Evolutionary conservation across 352 stramenopile genomes (phyloP).

Genomic region (Stephanocyclus meneghinianus): DNA sequence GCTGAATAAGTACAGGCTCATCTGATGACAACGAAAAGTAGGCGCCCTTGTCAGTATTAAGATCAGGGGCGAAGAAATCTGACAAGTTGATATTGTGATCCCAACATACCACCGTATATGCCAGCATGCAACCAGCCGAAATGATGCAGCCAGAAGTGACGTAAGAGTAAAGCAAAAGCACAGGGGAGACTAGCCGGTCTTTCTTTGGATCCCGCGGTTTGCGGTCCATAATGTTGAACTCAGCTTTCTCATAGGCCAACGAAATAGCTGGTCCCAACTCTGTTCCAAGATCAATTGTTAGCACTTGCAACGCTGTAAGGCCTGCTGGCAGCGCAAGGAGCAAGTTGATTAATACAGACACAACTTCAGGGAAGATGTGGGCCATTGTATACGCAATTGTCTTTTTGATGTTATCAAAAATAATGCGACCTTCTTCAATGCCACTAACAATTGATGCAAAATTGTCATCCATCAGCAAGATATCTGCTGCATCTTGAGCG

Average conservation of each 20-base stretch:
- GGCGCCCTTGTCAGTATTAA: too few relatives aligned
- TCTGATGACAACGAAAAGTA: too few relatives aligned
- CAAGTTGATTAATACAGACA: slow-evolving; percentile 87
- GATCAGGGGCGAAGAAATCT: too few relatives aligned
- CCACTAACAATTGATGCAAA: slow-evolving; percentile 91
- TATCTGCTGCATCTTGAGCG: slow-evolving; percentile 87
- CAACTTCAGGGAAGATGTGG: slow-evolving; percentile 89
- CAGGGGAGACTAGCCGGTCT: slow-evolving; percentile 85
- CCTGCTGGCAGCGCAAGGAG: slow-evolving; percentile 86
- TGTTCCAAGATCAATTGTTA: slow-evolving; percentile 89
- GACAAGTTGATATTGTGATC: background rate
- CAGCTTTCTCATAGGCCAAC: slow-evolving; percentile 87
- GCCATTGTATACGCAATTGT: slow-evolving; percentile 80
- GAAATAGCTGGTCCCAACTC: slow-evolving; percentile 91
- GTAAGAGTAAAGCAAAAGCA: background rate
- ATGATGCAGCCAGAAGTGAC: background rate
- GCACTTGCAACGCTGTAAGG: slow-evolving; percentile 89
- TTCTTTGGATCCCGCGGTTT: slow-evolving; percentile 81
- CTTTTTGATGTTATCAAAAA: slow-evolving; percentile 95
- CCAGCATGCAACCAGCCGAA: background rate
- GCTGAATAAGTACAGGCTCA: too few relatives aligned
- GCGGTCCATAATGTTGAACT: slow-evolving; percentile 86
- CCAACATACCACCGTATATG: background rate
- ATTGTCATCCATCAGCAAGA: slow-evolving; percentile 94
- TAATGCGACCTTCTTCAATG: slow-evolving; percentile 89